Conservation (phyloP, 768 basidiomycete species). For the Gloeophyllum trabeum region DNA sequence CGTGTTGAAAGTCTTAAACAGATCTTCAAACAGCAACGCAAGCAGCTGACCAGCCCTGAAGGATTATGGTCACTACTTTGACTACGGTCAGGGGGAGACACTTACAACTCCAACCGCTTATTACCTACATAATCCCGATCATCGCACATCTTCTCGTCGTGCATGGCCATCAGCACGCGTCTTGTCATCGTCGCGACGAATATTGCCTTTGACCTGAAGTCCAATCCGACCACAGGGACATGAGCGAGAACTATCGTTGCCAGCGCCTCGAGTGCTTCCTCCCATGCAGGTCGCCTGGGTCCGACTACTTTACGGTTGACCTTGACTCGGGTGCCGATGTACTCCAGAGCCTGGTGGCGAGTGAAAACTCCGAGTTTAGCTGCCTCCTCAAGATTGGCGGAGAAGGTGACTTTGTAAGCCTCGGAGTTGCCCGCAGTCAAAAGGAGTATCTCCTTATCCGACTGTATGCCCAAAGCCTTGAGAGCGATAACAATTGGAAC, state of each 20-base stretch:
- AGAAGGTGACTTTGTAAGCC: constrained; percentile 76
- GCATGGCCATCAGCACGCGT: constrained; percentile 91
- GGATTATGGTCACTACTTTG: too few relatives aligned
- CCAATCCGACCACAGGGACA: constrained; percentile 81
- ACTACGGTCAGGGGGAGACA: constrained; percentile 7
- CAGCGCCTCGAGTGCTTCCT: constrained; percentile 93
- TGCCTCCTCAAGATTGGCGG: constrained; percentile 89
- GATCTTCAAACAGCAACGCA: constrained; percentile 91
- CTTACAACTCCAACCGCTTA: constrained; percentile 94
- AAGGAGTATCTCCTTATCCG: constrained; percentile 95
- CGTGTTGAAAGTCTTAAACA: constrained; percentile 97
- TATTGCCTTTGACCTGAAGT: constrained; percentile 89
- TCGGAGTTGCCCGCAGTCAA: constrained; percentile 90
- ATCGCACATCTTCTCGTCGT: constrained; percentile 94
- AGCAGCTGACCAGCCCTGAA: constrained; percentile 88
- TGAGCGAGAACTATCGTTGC: constrained; percentile 96
- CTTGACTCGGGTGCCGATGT: constrained; percentile 89
- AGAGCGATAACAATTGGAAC: constrained; percentile 94
- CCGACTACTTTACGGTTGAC: constrained; percentile 72
- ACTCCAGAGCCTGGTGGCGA: constrained; percentile 87
- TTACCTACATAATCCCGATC: constrained; percentile 99
- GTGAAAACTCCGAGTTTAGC: constrained; percentile 88
- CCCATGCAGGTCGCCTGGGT: constrained; percentile 78
- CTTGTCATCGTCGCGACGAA: constrained; percentile 98
- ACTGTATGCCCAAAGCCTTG: constrained; percentile 92